phyloP scores from a whole-genome alignment of 352 stramenopile genomes.

The Pythium brachiatum region DNA sequence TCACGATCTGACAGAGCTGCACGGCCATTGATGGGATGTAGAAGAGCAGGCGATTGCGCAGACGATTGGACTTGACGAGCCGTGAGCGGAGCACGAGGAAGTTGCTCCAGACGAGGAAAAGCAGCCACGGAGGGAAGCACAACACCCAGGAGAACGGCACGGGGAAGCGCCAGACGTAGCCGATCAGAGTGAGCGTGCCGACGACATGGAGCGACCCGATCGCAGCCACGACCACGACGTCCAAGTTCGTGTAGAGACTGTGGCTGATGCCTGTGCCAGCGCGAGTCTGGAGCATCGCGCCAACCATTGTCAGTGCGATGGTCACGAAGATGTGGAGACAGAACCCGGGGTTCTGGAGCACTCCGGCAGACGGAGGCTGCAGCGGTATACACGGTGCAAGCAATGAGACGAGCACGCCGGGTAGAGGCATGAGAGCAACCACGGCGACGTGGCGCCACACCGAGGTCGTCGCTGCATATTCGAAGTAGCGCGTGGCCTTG shows the following conservation, averaged over 20 bases:
- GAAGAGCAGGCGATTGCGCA: not conserved
- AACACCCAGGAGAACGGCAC: conserved; percentile 19
- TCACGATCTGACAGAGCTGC: conserved; percentile 16
- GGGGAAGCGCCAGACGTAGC: conserved; percentile 20
- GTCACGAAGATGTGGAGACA: conserved; percentile 7
- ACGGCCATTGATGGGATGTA: conserved; percentile 13
- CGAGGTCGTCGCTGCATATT: not conserved
- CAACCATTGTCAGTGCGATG: not conserved
- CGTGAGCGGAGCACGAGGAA: conserved; percentile 9
- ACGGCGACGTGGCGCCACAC: not conserved
- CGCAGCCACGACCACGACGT: not conserved
- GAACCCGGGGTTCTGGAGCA: conserved; percentile 1
- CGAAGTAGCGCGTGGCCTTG: not conserved
- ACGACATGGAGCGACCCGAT: not conserved
- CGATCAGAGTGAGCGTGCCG: not conserved
- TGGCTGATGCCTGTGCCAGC: not conserved
- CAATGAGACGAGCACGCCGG: conserved; percentile 6
- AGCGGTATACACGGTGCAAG: not conserved
- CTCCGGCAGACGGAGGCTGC: conserved; percentile 1
- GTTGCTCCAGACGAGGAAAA: conserved; percentile 9
- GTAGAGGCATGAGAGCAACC: not conserved
- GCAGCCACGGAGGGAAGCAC: not conserved
- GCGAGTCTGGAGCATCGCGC: not conserved
- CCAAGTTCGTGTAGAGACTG: not conserved
- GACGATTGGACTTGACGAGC: not conserved